These are phyloP conservation scores for Lentinula detonsa DNA, from an alignment of 768 basidiomycete genomes.

Conservation along the genomic window DNA sequence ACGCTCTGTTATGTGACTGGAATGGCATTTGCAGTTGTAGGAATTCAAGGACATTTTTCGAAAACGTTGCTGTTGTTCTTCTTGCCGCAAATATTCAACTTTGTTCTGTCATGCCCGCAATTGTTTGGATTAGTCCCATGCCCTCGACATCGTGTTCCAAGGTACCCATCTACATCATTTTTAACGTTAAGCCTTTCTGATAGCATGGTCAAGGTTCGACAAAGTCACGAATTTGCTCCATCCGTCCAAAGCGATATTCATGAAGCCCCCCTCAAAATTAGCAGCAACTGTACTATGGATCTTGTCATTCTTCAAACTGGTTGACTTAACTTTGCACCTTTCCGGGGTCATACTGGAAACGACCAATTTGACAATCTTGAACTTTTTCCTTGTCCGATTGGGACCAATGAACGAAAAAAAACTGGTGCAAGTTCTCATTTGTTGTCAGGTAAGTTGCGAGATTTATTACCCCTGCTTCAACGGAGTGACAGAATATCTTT, in stretches of 20 bases:
- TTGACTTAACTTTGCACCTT: conserved; percentile 53
- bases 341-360: conserved; percentile 56
- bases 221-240: conserved; percentile 66
- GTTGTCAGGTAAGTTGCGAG: conserved; percentile 54
- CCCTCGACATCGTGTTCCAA: conserved; percentile 90
- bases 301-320: conserved; percentile 59
- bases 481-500: conserved; percentile 4
- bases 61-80: conserved; percentile 97
- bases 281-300: conserved; percentile 52
- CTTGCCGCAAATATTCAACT: conserved; percentile 97
- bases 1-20: conserved; percentile 97
- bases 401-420: conserved; percentile 85
- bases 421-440: conserved; percentile 69
- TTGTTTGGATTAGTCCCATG: conserved; percentile 93
- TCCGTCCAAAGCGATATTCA: conserved; percentile 66
- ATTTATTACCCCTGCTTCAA: neutral
- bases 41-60: conserved; percentile 95
- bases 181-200: neutral
- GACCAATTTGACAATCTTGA: conserved; percentile 90
- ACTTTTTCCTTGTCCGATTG: conserved; percentile 70
- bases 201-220: conserved; percentile 55
- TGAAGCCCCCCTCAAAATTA: conserved; percentile 47
- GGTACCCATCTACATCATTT: conserved; percentile 36
- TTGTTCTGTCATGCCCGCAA: conserved; percentile 90
- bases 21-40: conserved; percentile 98